phyloP scores from a whole-genome alignment of 1,284 basidiomycete species.

The Irpex sp. region DNA sequence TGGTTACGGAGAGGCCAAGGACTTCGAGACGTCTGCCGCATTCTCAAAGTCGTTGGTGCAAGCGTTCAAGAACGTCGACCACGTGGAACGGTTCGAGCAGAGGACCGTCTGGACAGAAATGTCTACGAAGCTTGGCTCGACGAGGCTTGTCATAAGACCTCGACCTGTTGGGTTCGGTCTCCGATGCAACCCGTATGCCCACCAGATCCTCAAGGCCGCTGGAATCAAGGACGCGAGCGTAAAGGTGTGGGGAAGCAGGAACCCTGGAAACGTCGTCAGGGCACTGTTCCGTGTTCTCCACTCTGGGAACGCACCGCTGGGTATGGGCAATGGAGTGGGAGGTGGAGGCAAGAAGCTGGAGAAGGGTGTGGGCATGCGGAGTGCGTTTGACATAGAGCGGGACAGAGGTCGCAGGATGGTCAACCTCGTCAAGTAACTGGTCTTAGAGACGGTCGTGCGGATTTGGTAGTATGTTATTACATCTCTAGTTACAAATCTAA shows the following conservation, averaged over 20 bases:
- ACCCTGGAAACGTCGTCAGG: slow-evolving; percentile 62
- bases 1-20: slow-evolving; percentile 87
- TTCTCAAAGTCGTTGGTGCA: slow-evolving; percentile 62
- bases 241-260: slow-evolving; percentile 91
- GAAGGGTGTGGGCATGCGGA: slow-evolving; percentile 63
- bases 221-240: slow-evolving; percentile 94
- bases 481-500: neutral
- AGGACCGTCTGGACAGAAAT: slow-evolving; percentile 91
- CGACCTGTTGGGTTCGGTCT: slow-evolving; percentile 93
- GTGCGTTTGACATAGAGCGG: slow-evolving; percentile 60
- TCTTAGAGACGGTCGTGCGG: neutral
- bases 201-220: slow-evolving; percentile 85
- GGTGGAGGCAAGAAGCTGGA: slow-evolving; percentile 61
- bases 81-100: slow-evolving; percentile 83
- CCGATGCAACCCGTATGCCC: slow-evolving; percentile 84
- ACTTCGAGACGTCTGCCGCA: slow-evolving; percentile 40
- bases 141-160: slow-evolving; percentile 78
- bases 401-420: slow-evolving; percentile 66
- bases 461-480: neutral
- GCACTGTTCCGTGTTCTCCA: slow-evolving; percentile 62
- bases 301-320: slow-evolving; percentile 65
- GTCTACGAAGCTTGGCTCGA: slow-evolving; percentile 81
- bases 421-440: slow-evolving; percentile 29
- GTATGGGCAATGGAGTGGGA: slow-evolving; percentile 74
- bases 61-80: slow-evolving; percentile 85